These are phyloP conservation scores for Xylaria flabelliformis DNA, from an alignment of 495 filamentous ascomycete genomes.

Conservation along the genomic window DNA sequence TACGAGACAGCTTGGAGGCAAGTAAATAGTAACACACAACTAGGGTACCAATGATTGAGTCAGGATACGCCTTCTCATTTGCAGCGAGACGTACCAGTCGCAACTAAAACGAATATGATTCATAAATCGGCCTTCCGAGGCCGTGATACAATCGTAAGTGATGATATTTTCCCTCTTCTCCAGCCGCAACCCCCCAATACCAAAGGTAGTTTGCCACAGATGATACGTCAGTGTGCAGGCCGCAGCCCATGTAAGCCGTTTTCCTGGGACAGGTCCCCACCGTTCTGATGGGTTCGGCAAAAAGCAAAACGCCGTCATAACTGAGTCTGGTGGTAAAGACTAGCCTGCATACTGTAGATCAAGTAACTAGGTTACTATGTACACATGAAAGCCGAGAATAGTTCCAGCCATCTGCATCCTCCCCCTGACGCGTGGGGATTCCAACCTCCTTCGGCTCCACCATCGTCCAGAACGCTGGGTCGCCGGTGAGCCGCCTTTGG, in stretches of 20 bases:
- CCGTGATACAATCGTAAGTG: neutral
- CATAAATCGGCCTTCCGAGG: neutral
- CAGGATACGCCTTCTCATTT: neutral
- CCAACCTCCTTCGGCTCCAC: conserved; percentile 12
- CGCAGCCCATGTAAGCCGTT: neutral
- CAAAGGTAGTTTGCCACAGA: neutral
- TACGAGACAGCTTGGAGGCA: neutral
- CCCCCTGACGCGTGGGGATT: neutral
- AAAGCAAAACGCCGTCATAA: neutral
- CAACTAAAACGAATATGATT: neutral
- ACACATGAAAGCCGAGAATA: conserved; percentile 11
- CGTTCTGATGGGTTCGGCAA: conserved; percentile 1
- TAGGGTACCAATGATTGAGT: neutral
- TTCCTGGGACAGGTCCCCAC: neutral
- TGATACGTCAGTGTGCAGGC: conserved; percentile 5
- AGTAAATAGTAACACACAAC: neutral
- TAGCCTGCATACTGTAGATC: conserved; percentile 10
- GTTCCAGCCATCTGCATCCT: neutral
- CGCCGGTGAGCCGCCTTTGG: conserved; percentile 9
- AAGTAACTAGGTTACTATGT: neutral
- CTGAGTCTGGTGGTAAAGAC: neutral
- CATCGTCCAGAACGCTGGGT: conserved; percentile 24
- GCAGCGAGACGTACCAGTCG: neutral
- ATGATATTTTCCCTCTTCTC: neutral
- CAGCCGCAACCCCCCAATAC: neutral